Evolutionary conservation across 2,329 filamentous ascomycete genomes (phyloP), one percentile per base, ranked within the genome.

Genomic region (Escovopsis sp.): DNA sequence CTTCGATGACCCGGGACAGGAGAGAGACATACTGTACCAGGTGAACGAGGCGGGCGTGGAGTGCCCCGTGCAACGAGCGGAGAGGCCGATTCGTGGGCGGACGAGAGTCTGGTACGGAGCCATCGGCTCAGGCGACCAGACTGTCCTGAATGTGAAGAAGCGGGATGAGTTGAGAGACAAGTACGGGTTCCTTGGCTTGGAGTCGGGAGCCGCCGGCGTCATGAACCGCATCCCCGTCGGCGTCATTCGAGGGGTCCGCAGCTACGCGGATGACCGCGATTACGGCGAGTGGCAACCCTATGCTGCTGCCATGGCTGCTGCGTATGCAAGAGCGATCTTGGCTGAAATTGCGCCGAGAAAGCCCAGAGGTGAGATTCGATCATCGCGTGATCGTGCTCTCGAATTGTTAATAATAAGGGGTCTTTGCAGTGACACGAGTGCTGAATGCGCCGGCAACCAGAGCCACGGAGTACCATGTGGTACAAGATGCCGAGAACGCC

Each of bases 1-100:
- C 0, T 57, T 57, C 29, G 27, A n/a, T 1, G 52, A 56, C 23
- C 52, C 52, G 2, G 53, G 52, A 0, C 51, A 56, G 34, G 44
- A 54, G 4, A 29, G 37, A 0, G 55, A 57, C 26, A 17, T 13
- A 0, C 37, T 55, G 3, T 49, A 49, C 18, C 21, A 25, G 2
- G 21, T 10, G 6, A 35, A 35, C 13, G 25, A 46, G 5, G 1
- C 41, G 37, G 9, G 6, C 12, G 1, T 16, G 4, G 8, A 36
- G 2, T 11, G 21, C 21, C 21, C 21, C 9, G 35, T 50, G n/a
- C 26, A 42, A 8, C 40, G 50, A 35, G 21, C 35, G 16, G 29
- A 0, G 14, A 42, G 53, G 13, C 44, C 41, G 2, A 28, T 34
- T 13, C 15, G 21, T 0, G 35, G 35, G 14, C 49, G 54, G 1